Conservation (phyloP, 352 stramenopile species). For the Pythium sukuiense region DNA sequence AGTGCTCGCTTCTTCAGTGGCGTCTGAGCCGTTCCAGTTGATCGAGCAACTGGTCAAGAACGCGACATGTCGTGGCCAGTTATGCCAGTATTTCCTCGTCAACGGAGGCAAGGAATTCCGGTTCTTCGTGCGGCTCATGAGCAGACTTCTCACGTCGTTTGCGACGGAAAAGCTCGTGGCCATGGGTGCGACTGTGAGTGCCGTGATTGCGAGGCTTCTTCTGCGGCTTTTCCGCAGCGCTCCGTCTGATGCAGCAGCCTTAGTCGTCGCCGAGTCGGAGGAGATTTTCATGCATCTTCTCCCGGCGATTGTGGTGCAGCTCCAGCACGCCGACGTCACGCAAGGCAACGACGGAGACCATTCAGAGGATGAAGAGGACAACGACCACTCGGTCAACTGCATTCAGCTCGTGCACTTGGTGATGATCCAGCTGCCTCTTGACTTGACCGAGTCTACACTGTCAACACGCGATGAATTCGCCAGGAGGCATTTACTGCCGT, state of each 20-base stretch:
- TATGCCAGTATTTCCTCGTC: slow-evolving; percentile 55
- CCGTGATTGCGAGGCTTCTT: slow-evolving; percentile 45
- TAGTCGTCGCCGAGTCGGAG: slow-evolving; percentile 47
- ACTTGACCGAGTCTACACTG: slow-evolving; percentile 6
- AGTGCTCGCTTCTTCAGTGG: slow-evolving; percentile 26
- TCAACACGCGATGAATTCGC: slow-evolving; percentile 32
- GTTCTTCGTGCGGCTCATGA: slow-evolving; percentile 69
- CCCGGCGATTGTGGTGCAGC: slow-evolving; percentile 40
- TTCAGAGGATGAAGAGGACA: slow-evolving; percentile 14
- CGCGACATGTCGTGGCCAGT: slow-evolving; percentile 47
- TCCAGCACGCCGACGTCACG: neutral
- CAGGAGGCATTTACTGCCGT: slow-evolving; percentile 45
- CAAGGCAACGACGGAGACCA: slow-evolving; percentile 5
- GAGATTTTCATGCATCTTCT: slow-evolving; percentile 56
- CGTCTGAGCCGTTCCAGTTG: slow-evolving; percentile 50
- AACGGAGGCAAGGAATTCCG: slow-evolving; percentile 65
- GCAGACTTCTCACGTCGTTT: slow-evolving; percentile 60
- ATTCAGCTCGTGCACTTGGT: slow-evolving; percentile 51
- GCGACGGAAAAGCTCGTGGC: slow-evolving; percentile 36
- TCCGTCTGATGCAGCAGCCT: slow-evolving; percentile 32
- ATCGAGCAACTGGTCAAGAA: slow-evolving; percentile 48
- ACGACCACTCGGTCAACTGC: slow-evolving; percentile 41
- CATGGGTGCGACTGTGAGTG: slow-evolving; percentile 32
- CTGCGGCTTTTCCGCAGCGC: slow-evolving; percentile 47
- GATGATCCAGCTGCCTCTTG: slow-evolving; percentile 49